These are phyloP conservation scores for Fraxinus pennsylvanica DNA, from an alignment of 257 asterid species.

Conservation along the genomic window DNA sequence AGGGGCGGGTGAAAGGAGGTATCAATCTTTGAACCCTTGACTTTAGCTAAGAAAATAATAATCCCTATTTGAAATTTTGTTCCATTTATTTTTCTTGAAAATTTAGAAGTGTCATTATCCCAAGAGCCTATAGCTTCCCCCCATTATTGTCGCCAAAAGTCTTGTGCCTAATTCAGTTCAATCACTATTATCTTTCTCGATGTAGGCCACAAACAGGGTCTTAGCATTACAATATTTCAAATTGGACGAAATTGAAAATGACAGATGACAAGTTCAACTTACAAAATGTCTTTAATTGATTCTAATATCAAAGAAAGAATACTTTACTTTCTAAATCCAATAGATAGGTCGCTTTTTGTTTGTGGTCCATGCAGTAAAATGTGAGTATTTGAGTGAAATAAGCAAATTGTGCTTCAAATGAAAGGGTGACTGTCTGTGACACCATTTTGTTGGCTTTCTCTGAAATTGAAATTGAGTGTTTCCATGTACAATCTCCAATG, in stretches of 20 bases:
- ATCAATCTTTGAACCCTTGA: too few relatives aligned
- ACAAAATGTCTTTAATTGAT: too few relatives aligned
- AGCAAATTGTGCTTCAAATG: neutral
- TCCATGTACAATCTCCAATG: conserved; percentile 27
- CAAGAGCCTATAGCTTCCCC: neutral
- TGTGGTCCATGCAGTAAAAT: conserved; percentile 16
- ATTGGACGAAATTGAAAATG: neutral
- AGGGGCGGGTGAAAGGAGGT: too few relatives aligned
- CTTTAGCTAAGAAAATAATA: too few relatives aligned
- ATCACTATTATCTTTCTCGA: neutral
- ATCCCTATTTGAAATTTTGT: neutral
- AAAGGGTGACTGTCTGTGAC: neutral
- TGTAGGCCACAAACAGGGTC: neutral
- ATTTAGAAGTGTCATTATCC: too few relatives aligned
- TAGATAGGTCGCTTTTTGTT: neutral
- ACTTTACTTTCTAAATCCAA: neutral
- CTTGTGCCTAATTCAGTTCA: neutral
- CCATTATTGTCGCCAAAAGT: neutral
- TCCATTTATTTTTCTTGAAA: too few relatives aligned
- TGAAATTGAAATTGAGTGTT: conserved; percentile 17
- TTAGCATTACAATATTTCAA: neutral
- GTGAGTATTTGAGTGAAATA: conserved; percentile 1
- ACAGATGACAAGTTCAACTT: neutral
- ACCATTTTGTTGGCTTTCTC: neutral
- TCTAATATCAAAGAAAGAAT: too few relatives aligned